These are phyloP conservation scores for Albifimbria verrucaria DNA, from an alignment of 2,329 filamentous ascomycete species.

Conservation along the genomic window DNA sequence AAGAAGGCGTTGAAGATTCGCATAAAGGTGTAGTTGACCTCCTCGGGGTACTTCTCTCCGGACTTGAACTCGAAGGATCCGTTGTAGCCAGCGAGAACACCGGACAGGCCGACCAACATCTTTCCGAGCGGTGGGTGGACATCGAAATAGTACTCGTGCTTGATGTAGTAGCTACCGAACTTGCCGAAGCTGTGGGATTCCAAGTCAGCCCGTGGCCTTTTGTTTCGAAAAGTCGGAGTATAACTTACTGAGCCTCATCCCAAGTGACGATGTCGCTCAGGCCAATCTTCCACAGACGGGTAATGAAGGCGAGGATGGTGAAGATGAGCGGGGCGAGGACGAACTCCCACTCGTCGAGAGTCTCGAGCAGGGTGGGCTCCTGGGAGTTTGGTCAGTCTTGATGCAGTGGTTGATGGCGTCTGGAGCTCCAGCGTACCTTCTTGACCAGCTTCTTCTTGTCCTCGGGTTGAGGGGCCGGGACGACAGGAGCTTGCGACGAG, in stretches of 20 bases:
- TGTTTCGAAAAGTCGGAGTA: conserved; percentile 3
- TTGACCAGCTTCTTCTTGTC: conserved; percentile 58
- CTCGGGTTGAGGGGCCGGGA: conserved; percentile 43
- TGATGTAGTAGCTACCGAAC: conserved; percentile 98
- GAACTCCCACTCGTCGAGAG: conserved; percentile 62
- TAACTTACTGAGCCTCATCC: conserved; percentile 62
- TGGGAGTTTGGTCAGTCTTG: conserved; percentile 25
- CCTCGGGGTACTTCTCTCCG: conserved; percentile 88
- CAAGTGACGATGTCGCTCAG: conserved; percentile 64
- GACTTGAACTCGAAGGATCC: conserved; percentile 99
- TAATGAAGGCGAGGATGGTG: conserved; percentile 61
- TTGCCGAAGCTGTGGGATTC: conserved; percentile 70
- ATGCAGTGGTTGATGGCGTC: neutral
- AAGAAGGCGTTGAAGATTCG: conserved; percentile 95
- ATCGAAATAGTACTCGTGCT: conserved; percentile 96
- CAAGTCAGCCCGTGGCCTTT: conserved; percentile 16
- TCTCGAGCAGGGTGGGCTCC: conserved; percentile 56
- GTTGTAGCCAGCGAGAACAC: conserved; percentile 96
- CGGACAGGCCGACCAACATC: conserved; percentile 95
- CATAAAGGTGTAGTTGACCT: conserved; percentile 98
- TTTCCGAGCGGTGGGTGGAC: conserved; percentile 95
- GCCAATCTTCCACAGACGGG: conserved; percentile 67
- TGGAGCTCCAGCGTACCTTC: conserved; percentile 42
- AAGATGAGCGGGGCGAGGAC: conserved; percentile 60
- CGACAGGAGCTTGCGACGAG: conserved; percentile 28